phyloP scores from a whole-genome alignment of 495 filamentous ascomycete genomes.

The Opeltia flavorubescens region DNA sequence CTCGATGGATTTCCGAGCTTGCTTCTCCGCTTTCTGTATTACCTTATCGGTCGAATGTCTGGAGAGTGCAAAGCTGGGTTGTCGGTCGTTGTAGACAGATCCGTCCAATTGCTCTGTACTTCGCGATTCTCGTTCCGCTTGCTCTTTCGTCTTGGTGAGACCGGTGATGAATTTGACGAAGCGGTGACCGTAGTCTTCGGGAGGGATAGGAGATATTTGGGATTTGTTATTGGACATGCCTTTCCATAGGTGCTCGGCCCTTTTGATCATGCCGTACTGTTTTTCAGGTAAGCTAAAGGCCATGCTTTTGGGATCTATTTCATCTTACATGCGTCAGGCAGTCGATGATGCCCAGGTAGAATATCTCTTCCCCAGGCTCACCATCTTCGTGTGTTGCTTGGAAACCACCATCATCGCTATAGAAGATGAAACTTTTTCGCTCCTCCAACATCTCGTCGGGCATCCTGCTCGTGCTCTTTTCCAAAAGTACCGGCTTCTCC shows the following conservation, averaged over 20 bases:
- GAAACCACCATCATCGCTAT: slow-evolving; percentile 87
- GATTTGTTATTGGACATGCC: slow-evolving; percentile 65
- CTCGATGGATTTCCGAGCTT: slow-evolving; percentile 28
- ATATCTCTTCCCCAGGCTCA: slow-evolving; percentile 74
- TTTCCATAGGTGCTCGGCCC: slow-evolving; percentile 85
- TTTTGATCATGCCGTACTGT: slow-evolving; percentile 81
- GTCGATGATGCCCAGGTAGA: slow-evolving; percentile 96
- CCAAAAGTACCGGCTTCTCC: slow-evolving; percentile 83
- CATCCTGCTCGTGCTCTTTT: slow-evolving; percentile 69
- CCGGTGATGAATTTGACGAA: slow-evolving; percentile 87
- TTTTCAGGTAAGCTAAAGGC: slow-evolving; percentile 13
- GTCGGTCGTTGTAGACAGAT: slow-evolving; percentile 17
- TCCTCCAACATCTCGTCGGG: slow-evolving; percentile 71
- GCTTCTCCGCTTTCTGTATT: slow-evolving; percentile 34
- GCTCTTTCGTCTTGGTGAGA: slow-evolving; percentile 78
- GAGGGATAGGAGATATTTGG: slow-evolving; percentile 88
- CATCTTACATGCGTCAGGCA: slow-evolving; percentile 81
- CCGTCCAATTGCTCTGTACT: slow-evolving; percentile 29
- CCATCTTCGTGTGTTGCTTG: slow-evolving; percentile 87
- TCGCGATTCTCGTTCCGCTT: slow-evolving; percentile 51
- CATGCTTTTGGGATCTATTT: not conserved
- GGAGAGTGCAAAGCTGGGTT: slow-evolving; percentile 8
- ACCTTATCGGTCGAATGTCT: slow-evolving; percentile 33
- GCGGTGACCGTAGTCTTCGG: slow-evolving; percentile 80
- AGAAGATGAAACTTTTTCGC: slow-evolving; percentile 60